Evolutionary conservation across 495 filamentous ascomycete species (phyloP).

Genomic region (Aspergillus baeticus): DNA sequence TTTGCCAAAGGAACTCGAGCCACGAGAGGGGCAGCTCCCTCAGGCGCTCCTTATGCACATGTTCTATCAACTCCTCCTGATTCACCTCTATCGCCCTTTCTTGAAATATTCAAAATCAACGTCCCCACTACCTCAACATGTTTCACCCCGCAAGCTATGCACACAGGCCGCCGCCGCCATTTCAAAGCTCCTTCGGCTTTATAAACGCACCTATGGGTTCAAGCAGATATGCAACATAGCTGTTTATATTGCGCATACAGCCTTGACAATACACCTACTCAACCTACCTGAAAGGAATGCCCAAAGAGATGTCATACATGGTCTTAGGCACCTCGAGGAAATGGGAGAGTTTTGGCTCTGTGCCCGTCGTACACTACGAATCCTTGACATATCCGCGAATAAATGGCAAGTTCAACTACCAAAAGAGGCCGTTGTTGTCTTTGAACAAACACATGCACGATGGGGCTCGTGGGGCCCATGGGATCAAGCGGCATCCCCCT

Average conservation of each 20-base stretch:
- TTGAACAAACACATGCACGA: conserved; percentile 62
- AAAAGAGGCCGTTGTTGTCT: conserved; percentile 71
- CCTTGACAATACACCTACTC: conserved; percentile 91
- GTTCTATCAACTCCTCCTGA: conserved; percentile 95
- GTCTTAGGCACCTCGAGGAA: conserved; percentile 90
- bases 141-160: conserved; percentile 88
- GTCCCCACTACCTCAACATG: conserved; percentile 81
- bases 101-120: conserved; percentile 79
- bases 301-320: conserved; percentile 82
- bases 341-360: conserved; percentile 95
- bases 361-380: conserved; percentile 78
- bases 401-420: conserved; percentile 89
- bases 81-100: conserved; percentile 96
- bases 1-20: conserved; percentile 81
- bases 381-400: conserved; percentile 78
- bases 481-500: conserved; percentile 40
- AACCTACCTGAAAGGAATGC: conserved; percentile 90
- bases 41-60: conserved; percentile 95
- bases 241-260: conserved; percentile 91
- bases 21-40: conserved; percentile 85
- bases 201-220: conserved; percentile 87
- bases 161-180: conserved; percentile 84
- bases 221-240: conserved; percentile 93
- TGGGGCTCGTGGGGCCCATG: conserved; percentile 51
- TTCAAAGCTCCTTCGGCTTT: conserved; percentile 87